These are phyloP conservation scores for Verticillium dahliae DNA, from an alignment of 2,329 filamentous ascomycete genomes.

Conservation along the genomic window DNA sequence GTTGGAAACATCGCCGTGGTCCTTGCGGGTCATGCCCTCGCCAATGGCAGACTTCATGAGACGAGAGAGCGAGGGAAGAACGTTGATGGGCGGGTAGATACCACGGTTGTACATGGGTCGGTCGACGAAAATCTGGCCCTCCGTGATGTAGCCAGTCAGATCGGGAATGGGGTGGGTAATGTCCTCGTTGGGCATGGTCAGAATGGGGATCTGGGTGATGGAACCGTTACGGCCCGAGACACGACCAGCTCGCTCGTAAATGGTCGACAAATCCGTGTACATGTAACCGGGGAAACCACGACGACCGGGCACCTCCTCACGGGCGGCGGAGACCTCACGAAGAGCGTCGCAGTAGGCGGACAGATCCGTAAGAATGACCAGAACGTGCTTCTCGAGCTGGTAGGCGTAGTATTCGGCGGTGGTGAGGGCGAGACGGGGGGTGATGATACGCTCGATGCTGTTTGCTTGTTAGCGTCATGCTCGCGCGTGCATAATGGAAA, in stretches of 20 bases:
- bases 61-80: slow-evolving; percentile 93
- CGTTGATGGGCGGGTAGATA: slow-evolving; percentile 98
- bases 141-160: slow-evolving; percentile 97
- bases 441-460: slow-evolving; percentile 99
- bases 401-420: slow-evolving; percentile 99
- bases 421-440: slow-evolving; percentile 92
- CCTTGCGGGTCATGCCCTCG: slow-evolving; percentile 91
- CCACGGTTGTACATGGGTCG: slow-evolving; percentile 92
- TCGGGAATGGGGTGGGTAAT: slow-evolving; percentile 99
- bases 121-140: slow-evolving; percentile 97
- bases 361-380: slow-evolving; percentile 97
- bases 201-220: slow-evolving; percentile 96
- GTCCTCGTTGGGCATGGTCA: slow-evolving; percentile 99
- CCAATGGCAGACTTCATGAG: slow-evolving; percentile 99
- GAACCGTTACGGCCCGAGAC: slow-evolving; percentile 95
- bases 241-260: slow-evolving; percentile 98
- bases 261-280: slow-evolving; percentile 99
- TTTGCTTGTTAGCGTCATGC: slow-evolving; percentile 7
- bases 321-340: slow-evolving; percentile 93
- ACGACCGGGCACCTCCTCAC: slow-evolving; percentile 98
- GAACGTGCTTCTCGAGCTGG: slow-evolving; percentile 98
- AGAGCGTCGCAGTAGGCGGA: slow-evolving; percentile 98
- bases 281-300: slow-evolving; percentile 99
- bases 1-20: slow-evolving; percentile 98
- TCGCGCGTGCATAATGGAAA: neutral